Evolutionary conservation across 139 green algal species (phyloP), one percentile per base, ranked within the genome.

Genomic region (Chlorella vulgaris): DNA sequence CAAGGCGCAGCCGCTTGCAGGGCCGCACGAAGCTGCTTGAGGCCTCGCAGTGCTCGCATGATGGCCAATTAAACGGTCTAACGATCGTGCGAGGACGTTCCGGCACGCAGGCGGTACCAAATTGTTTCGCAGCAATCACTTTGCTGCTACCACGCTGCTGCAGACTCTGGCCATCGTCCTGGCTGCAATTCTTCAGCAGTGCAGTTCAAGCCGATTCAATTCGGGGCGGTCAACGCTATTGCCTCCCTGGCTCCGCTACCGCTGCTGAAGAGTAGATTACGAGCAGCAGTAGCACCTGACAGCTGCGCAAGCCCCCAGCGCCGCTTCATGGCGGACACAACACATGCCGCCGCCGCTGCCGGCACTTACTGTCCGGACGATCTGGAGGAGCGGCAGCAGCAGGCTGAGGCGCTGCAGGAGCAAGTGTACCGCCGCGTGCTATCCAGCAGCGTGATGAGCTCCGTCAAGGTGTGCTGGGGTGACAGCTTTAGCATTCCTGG

Each of bases 401-500:
- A 43, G 8, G 18, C 73, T 18, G 71, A 29, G 1, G 26, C 10
- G 36, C 36, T 80, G 58, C 55, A 58, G 4, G 38, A 83, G 66
- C 24, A 83, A 38, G 36, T 76, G 3, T 33, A 69, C 3, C 50
- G 38, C 0, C 47, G 28, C 21, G 8, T 83, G 0, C 65, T 76
- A 26, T 51, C 36, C 66, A 76, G 62, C 33, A n/a, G n/a, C 8
- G 35, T 83, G 2, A 26, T 83, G 29, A 58, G 74, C 50, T 69
- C 77, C 1, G 50, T 83, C 22, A 83, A 83, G 66, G 77, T 83
- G 50, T 40, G 60, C 1, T 63, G 6, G 43, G n/a, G 22, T 42
- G 65, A 33, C 3, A 36, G 4, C 28, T 21, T 33, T 28, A n/a
- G 31, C 51, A 53, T 7, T 18, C 35, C 13, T 4, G 47, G 6